Conservation (phyloP, 495 filamentous ascomycete species). For the Xylaria grammica region DNA sequence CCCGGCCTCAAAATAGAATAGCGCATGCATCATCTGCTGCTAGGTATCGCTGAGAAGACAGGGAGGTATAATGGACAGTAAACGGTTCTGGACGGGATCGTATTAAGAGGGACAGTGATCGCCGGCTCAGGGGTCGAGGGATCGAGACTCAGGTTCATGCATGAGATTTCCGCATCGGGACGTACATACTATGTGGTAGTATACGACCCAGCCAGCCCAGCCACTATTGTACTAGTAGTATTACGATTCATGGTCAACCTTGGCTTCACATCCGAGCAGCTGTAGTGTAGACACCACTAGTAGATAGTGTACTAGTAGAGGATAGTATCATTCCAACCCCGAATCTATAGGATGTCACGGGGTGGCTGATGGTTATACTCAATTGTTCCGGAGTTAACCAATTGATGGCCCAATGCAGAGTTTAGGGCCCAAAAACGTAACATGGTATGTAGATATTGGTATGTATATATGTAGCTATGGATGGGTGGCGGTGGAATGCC, state of each 20-base stretch:
- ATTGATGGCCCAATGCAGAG: slow-evolving; percentile 9
- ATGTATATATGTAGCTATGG: too few relatives aligned
- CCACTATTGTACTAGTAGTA: background rate
- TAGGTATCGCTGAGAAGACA: slow-evolving; percentile 5
- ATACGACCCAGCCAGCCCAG: background rate
- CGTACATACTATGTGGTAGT: too few relatives aligned
- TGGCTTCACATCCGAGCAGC: slow-evolving; percentile 16
- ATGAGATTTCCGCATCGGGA: slow-evolving; percentile 18
- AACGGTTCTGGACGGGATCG: too few relatives aligned
- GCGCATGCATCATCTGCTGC: slow-evolving; percentile 23
- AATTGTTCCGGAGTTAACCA: background rate
- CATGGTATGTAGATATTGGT: too few relatives aligned
- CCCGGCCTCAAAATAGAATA: slow-evolving; percentile 26
- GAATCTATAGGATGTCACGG: background rate
- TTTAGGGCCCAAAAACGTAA: background rate
- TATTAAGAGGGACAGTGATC: slow-evolving; percentile 31
- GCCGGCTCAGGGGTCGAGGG: slow-evolving; percentile 33
- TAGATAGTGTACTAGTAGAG: background rate
- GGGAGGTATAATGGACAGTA: slow-evolving; percentile 30
- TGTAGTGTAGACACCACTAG: too few relatives aligned
- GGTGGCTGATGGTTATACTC: background rate
- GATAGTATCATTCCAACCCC: slow-evolving; percentile 12
- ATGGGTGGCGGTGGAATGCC: background rate
- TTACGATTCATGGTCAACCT: slow-evolving; percentile 15
- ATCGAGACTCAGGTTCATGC: slow-evolving; percentile 31